Evolutionary conservation across 805 yeast species (phyloP), one percentile per base, ranked within the genome.

Genomic region (Schwanniomyces sp.): DNA sequence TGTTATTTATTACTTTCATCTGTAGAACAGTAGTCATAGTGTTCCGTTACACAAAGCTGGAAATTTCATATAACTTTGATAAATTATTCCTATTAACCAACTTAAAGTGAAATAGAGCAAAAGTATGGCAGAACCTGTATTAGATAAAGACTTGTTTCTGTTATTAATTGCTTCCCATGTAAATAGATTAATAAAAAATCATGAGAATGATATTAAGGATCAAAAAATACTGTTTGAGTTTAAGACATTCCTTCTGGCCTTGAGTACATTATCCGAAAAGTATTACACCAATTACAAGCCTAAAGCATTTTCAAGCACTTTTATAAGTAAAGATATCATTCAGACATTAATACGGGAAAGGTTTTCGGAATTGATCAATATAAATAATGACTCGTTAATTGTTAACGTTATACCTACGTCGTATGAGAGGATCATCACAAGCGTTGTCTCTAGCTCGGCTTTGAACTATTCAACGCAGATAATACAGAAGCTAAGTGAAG

Each of bases 401-500:
- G 52, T 66, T 9, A 52, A 54, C 25, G 56, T 55, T n/a, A 50
- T 53, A 32, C 45, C 54, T 17, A 53, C 52, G 11, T 45, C 49
- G 34, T 63, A 56, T 49, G 60, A 58, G 24, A 46, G 43, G 32
- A 48, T 44, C 8, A 53, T 67, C 48, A 62, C 58, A 43, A 48
- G 52, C 14, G 54, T 62, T 3, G 56, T 66, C 1, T 51, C 63
- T 8, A 54, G 57, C 6, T 58, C 64, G 3, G 47, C 59, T 1
- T 42, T 47, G 40, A 45, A 48, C 34, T 64, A 64, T 43, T 51
- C 59, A 1, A 52, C 53, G 21, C 45, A 49, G 10, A 48, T 65
- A 43, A 44, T 61, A 9, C 57, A 55, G 27, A 58, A 57, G 40
- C 52, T 64, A 26, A 58, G 62, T 41, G 65, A 61, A 34, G 30